These are phyloP conservation scores for Pseudogymnoascus sp. DNA, from an alignment of 2,329 filamentous ascomycete genomes.

Conservation along the genomic window DNA sequence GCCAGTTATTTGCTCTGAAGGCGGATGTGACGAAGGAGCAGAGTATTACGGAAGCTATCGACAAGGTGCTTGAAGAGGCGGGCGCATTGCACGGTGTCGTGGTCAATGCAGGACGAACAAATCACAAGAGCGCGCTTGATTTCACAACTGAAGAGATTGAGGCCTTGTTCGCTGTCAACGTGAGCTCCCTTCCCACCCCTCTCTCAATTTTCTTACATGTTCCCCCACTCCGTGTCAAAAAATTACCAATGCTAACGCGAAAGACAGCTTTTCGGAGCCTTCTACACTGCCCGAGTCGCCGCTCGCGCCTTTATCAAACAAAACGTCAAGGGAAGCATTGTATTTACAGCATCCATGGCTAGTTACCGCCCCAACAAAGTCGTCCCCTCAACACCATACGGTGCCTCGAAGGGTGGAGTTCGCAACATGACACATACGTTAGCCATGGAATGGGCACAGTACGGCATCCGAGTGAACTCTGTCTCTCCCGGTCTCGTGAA, in stretches of 20 bases:
- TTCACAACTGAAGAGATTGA: constrained; percentile 41
- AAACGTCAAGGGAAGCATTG: constrained; percentile 35
- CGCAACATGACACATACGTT: constrained; percentile 31
- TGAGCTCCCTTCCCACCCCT: constrained; percentile 11
- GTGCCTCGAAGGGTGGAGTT: constrained; percentile 37
- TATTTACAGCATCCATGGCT: constrained; percentile 41
- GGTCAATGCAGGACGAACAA: constrained; percentile 42
- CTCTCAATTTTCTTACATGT: neutral
- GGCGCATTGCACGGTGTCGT: constrained; percentile 43
- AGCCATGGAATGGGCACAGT: constrained; percentile 33
- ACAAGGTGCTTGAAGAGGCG: constrained; percentile 35
- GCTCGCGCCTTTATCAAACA: constrained; percentile 39
- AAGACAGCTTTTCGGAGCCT: constrained; percentile 36
- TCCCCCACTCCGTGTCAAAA: neutral
- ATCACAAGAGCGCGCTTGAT: constrained; percentile 44
- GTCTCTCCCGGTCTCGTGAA: constrained; percentile 30
- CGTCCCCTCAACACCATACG: constrained; percentile 26
- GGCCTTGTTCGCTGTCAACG: constrained; percentile 36
- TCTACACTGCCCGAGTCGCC: constrained; percentile 36
- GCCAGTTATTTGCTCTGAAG: constrained; percentile 33
- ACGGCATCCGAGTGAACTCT: constrained; percentile 31
- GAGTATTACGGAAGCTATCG: constrained; percentile 37
- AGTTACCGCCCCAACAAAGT: constrained; percentile 39
- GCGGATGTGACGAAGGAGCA: constrained; percentile 41
- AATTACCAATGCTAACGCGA: constrained; percentile 10